Base-by-base conservation (phyloP, 2,329 filamentous ascomycete genomes). In the Fusarium robinianum region DNA sequence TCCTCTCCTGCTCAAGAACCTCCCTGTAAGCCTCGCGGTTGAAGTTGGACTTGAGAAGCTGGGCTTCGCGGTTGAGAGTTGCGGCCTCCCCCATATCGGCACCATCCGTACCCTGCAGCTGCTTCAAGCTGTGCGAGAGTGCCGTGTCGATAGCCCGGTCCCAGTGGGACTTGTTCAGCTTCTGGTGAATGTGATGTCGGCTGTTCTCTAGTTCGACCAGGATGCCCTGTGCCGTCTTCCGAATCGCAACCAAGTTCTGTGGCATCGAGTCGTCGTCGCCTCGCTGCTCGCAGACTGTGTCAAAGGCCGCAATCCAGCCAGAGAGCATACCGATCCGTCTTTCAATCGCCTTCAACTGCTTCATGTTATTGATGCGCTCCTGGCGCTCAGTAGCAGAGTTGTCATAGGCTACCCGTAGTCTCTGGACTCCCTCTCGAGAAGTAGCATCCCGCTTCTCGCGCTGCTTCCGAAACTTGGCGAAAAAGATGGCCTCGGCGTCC, bases 281-380 rank as follows among this genome's bases (percentile, higher is more conserved):
- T 12, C 84, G 78, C 33, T 77, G 77, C 25, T 90, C 88, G 57
- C 86, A 92, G 3, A 95, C 81, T 2, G 79, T 76, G 52, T 97
- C 92, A 60, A 97, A 99, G 2, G 90, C 90, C 1, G 87, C 88
- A 43, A 96, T 87, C 94, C 94, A 99, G 2, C 87, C 85, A 4
- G 87, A 91, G n/a, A 99, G 77, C 48, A 95, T 76, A 6, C 83
- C 79, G 50, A 96, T 95, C 11, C 94, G 83, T 54, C 90, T 81
- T 70, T 96, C 90, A 21, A 96, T 83, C 40, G 87, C 83, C 57
- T 87, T 84, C 46, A 95, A 72, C 58, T 88, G 90, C 72, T 89
- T 89, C 83, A 95, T 89, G 61, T 84, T 84, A 46, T 75, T 81
- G 29, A 87, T 75, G 57, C 88, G 88, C 51, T 96, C 90, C 60